Evolutionary conservation across 2,329 filamentous ascomycete species (phyloP).

Genomic region (Colletotrichum plurivorum): DNA sequence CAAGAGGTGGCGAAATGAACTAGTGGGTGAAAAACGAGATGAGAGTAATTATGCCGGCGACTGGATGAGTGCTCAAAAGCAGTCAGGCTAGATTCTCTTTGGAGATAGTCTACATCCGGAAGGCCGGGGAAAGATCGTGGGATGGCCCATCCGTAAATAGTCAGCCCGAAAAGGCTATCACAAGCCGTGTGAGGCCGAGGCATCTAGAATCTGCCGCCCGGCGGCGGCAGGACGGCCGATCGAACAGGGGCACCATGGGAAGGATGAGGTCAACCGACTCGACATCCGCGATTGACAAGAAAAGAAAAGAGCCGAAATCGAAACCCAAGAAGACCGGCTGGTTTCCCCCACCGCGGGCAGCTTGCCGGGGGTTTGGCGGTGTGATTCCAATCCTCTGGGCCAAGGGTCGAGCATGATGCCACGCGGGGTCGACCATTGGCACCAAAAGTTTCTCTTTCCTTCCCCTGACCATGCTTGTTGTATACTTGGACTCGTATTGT

Average conservation of each 20-base stretch:
- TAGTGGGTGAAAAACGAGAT: background rate
- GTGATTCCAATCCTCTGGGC: conserved; percentile 3
- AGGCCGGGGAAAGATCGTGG: background rate
- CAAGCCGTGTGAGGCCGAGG: conserved; percentile 37
- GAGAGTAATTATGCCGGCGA: background rate
- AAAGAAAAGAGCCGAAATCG: conserved; percentile 2
- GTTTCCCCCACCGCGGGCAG: background rate
- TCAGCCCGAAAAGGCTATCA: conserved; percentile 12
- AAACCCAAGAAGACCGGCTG: background rate
- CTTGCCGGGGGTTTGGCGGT: background rate
- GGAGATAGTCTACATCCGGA: background rate
- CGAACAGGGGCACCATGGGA: conserved; percentile 18
- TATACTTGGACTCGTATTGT: too few relatives aligned
- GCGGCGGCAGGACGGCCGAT: conserved; percentile 1
- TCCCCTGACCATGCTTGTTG: conserved; percentile 2
- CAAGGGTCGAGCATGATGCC: conserved; percentile 11
- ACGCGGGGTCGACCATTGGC: conserved; percentile 19
- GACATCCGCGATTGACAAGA: conserved; percentile 3
- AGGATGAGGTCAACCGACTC: background rate
- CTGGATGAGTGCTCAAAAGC: background rate
- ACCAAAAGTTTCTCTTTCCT: conserved; percentile 23
- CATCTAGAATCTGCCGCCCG: background rate
- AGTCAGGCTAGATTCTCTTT: background rate
- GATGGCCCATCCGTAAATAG: conserved; percentile 32
- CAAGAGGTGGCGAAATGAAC: background rate